These are phyloP conservation scores for Salisapilia sapeloensis DNA, from an alignment of 352 stramenopile genomes.

Conservation along the genomic window DNA sequence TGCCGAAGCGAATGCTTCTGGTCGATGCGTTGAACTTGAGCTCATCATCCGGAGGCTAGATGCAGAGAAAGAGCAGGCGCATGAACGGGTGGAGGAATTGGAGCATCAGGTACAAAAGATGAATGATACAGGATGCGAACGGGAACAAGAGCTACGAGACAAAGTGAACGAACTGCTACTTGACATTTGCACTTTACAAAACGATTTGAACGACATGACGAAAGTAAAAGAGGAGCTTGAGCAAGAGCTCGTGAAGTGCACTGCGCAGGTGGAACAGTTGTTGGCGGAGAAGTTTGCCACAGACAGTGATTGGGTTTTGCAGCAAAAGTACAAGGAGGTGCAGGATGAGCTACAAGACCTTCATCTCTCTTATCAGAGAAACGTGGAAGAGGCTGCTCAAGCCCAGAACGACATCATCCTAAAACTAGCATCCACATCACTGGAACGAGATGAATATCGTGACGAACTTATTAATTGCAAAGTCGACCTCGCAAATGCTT, in stretches of 20 bases:
- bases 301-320: no score
- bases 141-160: slow-evolving; percentile 22
- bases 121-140: slow-evolving; percentile 15
- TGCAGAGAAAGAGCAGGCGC: slow-evolving; percentile 31
- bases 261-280: slow-evolving; percentile 17
- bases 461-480: slow-evolving; percentile 69
- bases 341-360: no score
- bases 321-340: no score
- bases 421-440: background rate
- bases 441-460: slow-evolving; percentile 48
- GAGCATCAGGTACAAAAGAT: slow-evolving; percentile 20
- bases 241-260: slow-evolving; percentile 23
- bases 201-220: slow-evolving; percentile 27
- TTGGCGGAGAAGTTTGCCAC: no score
- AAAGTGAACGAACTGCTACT: slow-evolving; percentile 30
- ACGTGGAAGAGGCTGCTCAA: no score
- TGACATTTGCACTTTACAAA: slow-evolving; percentile 21
- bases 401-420: background rate
- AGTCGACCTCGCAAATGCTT: slow-evolving; percentile 63
- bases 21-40: no score
- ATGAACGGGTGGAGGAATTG: slow-evolving; percentile 38
- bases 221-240: slow-evolving; percentile 27
- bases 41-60: no score
- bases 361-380: no score
- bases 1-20: no score